A percentile compares a stretch with the other conserved stretches of the same genome.
Evolutionary conservation across 345 rosid genomes (phyloP).

Genomic region (Gynandropsis gynandra): DNA sequence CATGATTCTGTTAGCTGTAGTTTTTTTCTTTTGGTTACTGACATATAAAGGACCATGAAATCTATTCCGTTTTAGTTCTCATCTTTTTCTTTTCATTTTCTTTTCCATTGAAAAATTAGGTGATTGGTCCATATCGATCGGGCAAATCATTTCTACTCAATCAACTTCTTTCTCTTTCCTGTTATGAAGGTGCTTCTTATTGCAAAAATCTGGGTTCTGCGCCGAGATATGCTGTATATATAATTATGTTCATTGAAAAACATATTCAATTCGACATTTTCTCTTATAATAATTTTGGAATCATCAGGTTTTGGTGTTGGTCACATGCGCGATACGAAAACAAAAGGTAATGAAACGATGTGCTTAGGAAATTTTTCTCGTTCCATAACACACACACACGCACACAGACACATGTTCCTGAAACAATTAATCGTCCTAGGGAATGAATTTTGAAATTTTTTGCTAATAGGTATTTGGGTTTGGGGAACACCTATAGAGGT

Average conservation of each 20-base stretch:
- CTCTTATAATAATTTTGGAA: not conserved
- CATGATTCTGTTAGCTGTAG: constrained; percentile 22
- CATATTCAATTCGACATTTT: constrained; percentile 11
- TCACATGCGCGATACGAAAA: constrained; percentile 99
- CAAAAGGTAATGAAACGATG: constrained; percentile 58
- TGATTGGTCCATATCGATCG: constrained; percentile 97
- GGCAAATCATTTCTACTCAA: constrained; percentile 97
- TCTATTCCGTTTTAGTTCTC: constrained; percentile 11
- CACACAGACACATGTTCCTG: not conserved
- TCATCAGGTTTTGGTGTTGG: constrained; percentile 96
- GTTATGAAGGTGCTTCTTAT: constrained; percentile 71
- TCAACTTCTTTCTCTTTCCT: constrained; percentile 98
- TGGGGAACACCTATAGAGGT: constrained; percentile 90
- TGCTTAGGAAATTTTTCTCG: not conserved
- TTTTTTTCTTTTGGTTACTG: constrained; percentile 13
- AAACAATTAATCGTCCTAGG: not conserved
- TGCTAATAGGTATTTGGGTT: constrained; percentile 83
- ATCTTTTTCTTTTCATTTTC: constrained; percentile 14
- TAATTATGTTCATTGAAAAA: not conserved
- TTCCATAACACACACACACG: not conserved
- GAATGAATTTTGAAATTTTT: constrained; percentile 7
- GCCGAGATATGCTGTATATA: constrained; percentile 5
- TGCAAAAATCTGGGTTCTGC: constrained; percentile 14
- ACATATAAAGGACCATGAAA: constrained; percentile 7
- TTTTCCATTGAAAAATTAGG: constrained; percentile 47